Conservation (phyloP, 495 filamentous ascomycete genomes). For the Neurospora sp. region DNA sequence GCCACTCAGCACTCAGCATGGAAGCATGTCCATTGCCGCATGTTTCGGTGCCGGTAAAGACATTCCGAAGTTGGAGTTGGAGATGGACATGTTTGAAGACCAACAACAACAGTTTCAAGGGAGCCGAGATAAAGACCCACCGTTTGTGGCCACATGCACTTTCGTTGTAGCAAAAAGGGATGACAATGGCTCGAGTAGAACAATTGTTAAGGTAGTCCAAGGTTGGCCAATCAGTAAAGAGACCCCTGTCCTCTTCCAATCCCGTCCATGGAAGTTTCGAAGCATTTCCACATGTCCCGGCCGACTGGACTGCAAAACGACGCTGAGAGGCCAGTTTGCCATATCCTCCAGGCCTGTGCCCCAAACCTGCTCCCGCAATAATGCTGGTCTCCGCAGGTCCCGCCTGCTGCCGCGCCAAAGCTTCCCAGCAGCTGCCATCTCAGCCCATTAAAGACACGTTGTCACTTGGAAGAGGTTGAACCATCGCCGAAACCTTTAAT, state of each 20-base stretch:
- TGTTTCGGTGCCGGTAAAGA: background rate
- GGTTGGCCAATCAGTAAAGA: background rate
- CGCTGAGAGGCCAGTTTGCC: constrained; percentile 12
- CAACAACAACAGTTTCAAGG: background rate
- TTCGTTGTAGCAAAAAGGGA: background rate
- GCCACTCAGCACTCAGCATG: background rate
- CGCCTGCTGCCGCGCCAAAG: constrained; percentile 8
- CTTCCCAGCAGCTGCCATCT: constrained; percentile 8
- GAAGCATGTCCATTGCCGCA: background rate
- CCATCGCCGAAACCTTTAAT: constrained; percentile 20
- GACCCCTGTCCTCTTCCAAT: background rate
- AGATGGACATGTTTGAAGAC: background rate
- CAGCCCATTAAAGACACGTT: constrained; percentile 26
- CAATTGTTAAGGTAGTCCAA: background rate
- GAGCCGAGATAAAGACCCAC: background rate
- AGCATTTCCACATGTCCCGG: constrained; percentile 11
- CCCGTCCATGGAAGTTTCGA: constrained; percentile 17
- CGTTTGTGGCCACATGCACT: background rate
- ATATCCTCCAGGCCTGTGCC: constrained; percentile 3
- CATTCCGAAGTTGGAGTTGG: background rate
- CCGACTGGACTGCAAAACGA: background rate
- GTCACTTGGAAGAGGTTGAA: constrained; percentile 15
- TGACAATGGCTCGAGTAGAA: background rate
- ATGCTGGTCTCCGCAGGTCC: constrained; percentile 1
- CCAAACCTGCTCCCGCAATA: constrained; percentile 14